Evolutionary conservation across 2,329 filamentous ascomycete species (phyloP).

Genomic region (Proliferodiscus dingleyae): DNA sequence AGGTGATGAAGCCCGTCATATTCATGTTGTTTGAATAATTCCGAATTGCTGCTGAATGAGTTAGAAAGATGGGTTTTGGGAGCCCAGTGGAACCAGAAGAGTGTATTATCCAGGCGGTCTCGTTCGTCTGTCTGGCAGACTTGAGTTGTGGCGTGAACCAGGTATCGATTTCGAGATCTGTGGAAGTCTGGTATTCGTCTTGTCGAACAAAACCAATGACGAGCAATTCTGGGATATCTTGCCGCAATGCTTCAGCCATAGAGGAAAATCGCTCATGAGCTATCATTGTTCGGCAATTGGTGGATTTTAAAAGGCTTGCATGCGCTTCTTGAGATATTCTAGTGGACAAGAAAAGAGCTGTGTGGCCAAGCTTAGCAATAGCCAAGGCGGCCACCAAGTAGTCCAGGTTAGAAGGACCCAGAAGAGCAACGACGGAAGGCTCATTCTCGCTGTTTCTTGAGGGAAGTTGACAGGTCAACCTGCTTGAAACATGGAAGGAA

Average conservation of each 20-base stretch:
- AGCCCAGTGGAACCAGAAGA: constrained; percentile 50
- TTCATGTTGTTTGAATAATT: constrained; percentile 31
- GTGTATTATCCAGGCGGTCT: constrained; percentile 28
- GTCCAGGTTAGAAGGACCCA: constrained; percentile 45
- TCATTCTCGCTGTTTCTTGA: constrained; percentile 23
- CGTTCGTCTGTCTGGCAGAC: too few species aligned
- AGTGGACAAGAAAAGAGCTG: constrained; percentile 49
- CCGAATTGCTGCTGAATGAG: constrained; percentile 33
- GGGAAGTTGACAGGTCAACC: constrained; percentile 8
- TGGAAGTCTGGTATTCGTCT: constrained; percentile 42
- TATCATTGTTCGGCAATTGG: constrained; percentile 22
- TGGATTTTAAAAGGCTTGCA: constrained; percentile 39
- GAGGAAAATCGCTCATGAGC: constrained; percentile 10
- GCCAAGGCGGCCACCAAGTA: constrained; percentile 48
- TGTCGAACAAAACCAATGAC: background rate
- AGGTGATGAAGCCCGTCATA: constrained; percentile 42
- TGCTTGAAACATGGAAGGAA: constrained; percentile 10
- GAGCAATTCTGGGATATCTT: constrained; percentile 16
- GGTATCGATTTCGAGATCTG: constrained; percentile 24
- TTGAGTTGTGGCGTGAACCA: too few species aligned
- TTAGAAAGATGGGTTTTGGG: constrained; percentile 53
- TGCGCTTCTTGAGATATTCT: constrained; percentile 47
- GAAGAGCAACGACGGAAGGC: constrained; percentile 41
- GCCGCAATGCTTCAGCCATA: constrained; percentile 21
- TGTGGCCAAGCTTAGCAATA: constrained; percentile 47